Evolutionary conservation across 2,329 filamentous ascomycete species (phyloP).

Genomic region (Xylariaceae sp.): DNA sequence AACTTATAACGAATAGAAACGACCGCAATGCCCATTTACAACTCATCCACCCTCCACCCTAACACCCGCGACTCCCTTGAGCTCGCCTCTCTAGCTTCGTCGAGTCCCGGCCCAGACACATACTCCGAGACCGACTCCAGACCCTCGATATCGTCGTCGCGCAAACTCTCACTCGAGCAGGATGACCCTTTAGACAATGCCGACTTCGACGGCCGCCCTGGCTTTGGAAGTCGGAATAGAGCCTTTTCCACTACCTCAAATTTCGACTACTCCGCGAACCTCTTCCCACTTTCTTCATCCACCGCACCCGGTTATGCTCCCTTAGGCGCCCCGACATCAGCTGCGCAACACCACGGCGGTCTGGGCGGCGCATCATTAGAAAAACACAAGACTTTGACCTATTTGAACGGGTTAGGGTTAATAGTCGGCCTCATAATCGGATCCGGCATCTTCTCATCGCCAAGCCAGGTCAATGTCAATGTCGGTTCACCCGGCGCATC

Average conservation of each 20-base stretch:
- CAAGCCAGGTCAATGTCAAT: slow-evolving; percentile 86
- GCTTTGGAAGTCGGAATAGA: slow-evolving; percentile 49
- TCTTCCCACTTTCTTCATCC: slow-evolving; percentile 88
- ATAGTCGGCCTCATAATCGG: slow-evolving; percentile 94
- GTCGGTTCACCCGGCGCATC: slow-evolving; percentile 88
- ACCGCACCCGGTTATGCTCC: slow-evolving; percentile 72
- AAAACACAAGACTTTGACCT: slow-evolving; percentile 93
- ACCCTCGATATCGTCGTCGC: slow-evolving; percentile 88
- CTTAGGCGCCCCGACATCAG: slow-evolving; percentile 69
- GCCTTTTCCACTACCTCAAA: slow-evolving; percentile 88
- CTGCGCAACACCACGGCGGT: slow-evolving; percentile 45
- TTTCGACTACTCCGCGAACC: slow-evolving; percentile 90
- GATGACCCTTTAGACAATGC: slow-evolving; percentile 72
- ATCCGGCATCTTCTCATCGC: slow-evolving; percentile 92
- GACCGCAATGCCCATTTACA: slow-evolving; percentile 38
- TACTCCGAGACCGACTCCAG: slow-evolving; percentile 67
- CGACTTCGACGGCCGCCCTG: slow-evolving; percentile 45
- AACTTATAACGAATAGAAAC: not conserved
- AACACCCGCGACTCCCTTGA: slow-evolving; percentile 85
- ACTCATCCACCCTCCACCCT: slow-evolving; percentile 41
- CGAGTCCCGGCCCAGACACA: slow-evolving; percentile 60
- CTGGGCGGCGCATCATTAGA: slow-evolving; percentile 78
- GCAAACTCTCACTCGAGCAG: slow-evolving; percentile 81
- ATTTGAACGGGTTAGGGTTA: slow-evolving; percentile 85
- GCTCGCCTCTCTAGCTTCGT: slow-evolving; percentile 89